phyloP scores from a whole-genome alignment of 805 yeast genomes.

The Priceomyces fermenticarens region DNA sequence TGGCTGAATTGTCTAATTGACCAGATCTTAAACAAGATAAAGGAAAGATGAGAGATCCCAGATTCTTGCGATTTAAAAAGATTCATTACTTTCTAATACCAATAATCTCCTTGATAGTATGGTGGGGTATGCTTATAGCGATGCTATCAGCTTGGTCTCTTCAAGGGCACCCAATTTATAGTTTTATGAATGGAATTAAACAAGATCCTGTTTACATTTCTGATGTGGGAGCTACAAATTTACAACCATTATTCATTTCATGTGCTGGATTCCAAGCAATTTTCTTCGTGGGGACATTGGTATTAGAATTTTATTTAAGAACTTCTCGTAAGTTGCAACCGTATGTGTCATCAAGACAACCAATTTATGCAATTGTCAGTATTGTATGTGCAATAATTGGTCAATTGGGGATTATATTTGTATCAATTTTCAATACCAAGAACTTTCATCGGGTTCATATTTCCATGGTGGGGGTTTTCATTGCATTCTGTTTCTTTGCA shows the following conservation, averaged over 20 bases:
- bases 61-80: conserved; percentile 33
- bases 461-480: conserved; percentile 70
- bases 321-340: conserved; percentile 54
- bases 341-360: conserved; percentile 43
- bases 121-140: conserved; percentile 93
- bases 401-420: conserved; percentile 70
- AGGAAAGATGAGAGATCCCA: conserved; percentile 4
- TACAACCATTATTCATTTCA: conserved; percentile 80
- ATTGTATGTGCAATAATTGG: conserved; percentile 52
- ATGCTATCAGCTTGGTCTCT: conserved; percentile 74
- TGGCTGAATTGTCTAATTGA: not conserved
- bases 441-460: conserved; percentile 56
- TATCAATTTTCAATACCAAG: conserved; percentile 69
- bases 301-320: conserved; percentile 63
- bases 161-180: conserved; percentile 74
- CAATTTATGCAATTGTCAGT: conserved; percentile 39
- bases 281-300: conserved; percentile 61
- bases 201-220: conserved; percentile 69
- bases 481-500: conserved; percentile 59
- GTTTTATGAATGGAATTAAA: conserved; percentile 41
- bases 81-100: conserved; percentile 60
- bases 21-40: not conserved
- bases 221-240: conserved; percentile 82
- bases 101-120: conserved; percentile 58
- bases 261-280: conserved; percentile 78